phyloP scores from a whole-genome alignment of 2,329 filamentous ascomycete species.

The Xylariaceae sp. region DNA sequence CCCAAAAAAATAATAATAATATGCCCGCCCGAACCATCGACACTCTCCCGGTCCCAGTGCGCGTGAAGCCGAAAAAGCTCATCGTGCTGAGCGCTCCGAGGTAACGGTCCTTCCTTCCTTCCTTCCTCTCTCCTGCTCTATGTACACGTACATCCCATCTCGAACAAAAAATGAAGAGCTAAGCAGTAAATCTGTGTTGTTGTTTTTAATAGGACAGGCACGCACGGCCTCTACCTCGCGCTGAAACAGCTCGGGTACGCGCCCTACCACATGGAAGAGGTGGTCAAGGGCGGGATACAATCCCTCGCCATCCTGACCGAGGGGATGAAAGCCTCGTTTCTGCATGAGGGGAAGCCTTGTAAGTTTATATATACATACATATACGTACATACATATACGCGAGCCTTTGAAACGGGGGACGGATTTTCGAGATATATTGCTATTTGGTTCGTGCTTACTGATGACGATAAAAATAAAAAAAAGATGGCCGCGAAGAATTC shows the following conservation, averaged over 20 bases:
- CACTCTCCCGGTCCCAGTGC: slow-evolving; percentile 28
- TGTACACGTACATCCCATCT: no score
- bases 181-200: no score
- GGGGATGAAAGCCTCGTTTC: slow-evolving; percentile 27
- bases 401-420: no score
- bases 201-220: slow-evolving; percentile 35
- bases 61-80: slow-evolving; percentile 30
- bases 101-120: no score
- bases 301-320: slow-evolving; percentile 27
- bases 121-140: no score
- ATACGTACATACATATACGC: no score
- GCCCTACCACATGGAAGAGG: slow-evolving; percentile 34
- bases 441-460: no score
- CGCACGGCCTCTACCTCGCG: slow-evolving; percentile 31
- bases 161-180: no score
- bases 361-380: slow-evolving; percentile 7
- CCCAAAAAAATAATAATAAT: slow-evolving; percentile 30
- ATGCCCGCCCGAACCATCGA: slow-evolving; percentile 34
- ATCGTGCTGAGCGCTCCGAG: slow-evolving; percentile 35
- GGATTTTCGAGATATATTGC: no score
- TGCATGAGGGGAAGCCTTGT: slow-evolving; percentile 23
- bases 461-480: background rate
- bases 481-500: slow-evolving; percentile 32
- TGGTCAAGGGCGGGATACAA: slow-evolving; percentile 20
- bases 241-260: slow-evolving; percentile 32